These are phyloP conservation scores for Kodamaea sp. DNA, from an alignment of 1,139 yeast species.

Conservation along the genomic window DNA sequence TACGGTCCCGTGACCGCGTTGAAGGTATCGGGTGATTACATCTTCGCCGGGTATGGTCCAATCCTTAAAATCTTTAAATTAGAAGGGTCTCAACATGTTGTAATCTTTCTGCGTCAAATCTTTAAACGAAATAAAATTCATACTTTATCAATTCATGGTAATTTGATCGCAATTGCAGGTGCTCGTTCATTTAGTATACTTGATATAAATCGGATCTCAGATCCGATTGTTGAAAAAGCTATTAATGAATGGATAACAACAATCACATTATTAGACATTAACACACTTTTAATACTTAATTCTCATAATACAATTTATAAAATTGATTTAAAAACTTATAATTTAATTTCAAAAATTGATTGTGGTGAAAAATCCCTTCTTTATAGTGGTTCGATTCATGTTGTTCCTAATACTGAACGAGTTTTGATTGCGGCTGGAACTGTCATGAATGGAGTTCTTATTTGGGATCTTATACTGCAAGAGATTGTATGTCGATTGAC, in stretches of 20 bases:
- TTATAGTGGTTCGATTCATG: constrained; percentile 76
- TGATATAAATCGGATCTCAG: constrained; percentile 13
- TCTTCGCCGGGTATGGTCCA: constrained; percentile 79
- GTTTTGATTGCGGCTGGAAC: constrained; percentile 82
- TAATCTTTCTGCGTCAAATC: constrained; percentile 41
- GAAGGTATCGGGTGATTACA: constrained; percentile 34
- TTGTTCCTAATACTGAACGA: constrained; percentile 30
- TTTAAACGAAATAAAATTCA: constrained; percentile 77
- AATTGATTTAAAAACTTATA: constrained; percentile 31
- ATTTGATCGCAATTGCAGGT: constrained; percentile 57
- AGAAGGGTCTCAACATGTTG: constrained; percentile 5
- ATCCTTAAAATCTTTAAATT: constrained; percentile 50
- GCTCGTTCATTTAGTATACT: constrained; percentile 62
- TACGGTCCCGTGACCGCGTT: constrained; percentile 77
- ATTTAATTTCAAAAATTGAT: constrained; percentile 39
- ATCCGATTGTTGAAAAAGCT: constrained; percentile 39
- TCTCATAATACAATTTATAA: constrained; percentile 74
- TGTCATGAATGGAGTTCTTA: constrained; percentile 79
- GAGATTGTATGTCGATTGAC: constrained; percentile 52
- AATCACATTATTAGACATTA: constrained; percentile 44
- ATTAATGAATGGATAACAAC: constrained; percentile 77
- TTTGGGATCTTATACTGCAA: constrained; percentile 61
- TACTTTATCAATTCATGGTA: constrained; percentile 48
- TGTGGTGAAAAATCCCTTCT: constrained; percentile 77
- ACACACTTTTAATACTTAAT: constrained; percentile 53